These are phyloP conservation scores for Phaeodactylum tricornutum DNA, from an alignment of 108 stramenopile species.

Conservation along the genomic window DNA sequence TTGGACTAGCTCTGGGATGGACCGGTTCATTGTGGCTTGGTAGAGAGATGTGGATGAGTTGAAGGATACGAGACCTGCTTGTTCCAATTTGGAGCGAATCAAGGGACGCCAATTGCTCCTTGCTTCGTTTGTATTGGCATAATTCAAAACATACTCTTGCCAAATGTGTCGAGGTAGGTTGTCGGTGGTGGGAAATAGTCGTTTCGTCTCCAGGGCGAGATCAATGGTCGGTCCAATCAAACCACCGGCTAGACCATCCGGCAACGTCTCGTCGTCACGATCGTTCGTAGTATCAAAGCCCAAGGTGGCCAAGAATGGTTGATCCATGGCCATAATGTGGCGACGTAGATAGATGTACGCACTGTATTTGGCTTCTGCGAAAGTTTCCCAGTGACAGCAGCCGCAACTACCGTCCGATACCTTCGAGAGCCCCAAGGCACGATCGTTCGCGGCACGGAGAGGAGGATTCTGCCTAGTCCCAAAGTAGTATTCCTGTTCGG, in stretches of 20 bases:
- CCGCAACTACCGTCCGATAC: background rate
- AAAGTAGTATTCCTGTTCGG: too few relatives aligned
- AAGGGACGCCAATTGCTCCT: conserved; percentile 73
- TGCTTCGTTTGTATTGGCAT: conserved; percentile 73
- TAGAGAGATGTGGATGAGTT: too few relatives aligned
- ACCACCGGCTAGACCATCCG: conserved; percentile 63
- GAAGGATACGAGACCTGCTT: too few relatives aligned
- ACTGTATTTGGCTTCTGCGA: conserved; percentile 18
- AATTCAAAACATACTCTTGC: conserved; percentile 73
- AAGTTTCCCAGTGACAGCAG: conserved; percentile 13
- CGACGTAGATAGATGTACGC: conserved; percentile 30
- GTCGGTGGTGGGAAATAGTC: conserved; percentile 57
- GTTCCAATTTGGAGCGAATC: conserved; percentile 35
- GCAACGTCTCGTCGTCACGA: conserved; percentile 8
- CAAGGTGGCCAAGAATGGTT: conserved; percentile 38
- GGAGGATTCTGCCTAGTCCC: too few relatives aligned
- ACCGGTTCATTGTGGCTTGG: background rate
- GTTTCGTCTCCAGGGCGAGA: conserved; percentile 53
- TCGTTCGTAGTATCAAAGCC: conserved; percentile 34
- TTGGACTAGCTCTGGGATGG: conserved; percentile 35
- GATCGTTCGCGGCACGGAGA: too few relatives aligned
- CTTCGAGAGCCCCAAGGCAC: too few relatives aligned
- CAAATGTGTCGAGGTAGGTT: conserved; percentile 49
- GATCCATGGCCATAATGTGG: conserved; percentile 64
- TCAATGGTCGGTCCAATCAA: conserved; percentile 48